phyloP scores from a whole-genome alignment of 495 filamentous ascomycete genomes.

The Clohesyomyces aquaticus region DNA sequence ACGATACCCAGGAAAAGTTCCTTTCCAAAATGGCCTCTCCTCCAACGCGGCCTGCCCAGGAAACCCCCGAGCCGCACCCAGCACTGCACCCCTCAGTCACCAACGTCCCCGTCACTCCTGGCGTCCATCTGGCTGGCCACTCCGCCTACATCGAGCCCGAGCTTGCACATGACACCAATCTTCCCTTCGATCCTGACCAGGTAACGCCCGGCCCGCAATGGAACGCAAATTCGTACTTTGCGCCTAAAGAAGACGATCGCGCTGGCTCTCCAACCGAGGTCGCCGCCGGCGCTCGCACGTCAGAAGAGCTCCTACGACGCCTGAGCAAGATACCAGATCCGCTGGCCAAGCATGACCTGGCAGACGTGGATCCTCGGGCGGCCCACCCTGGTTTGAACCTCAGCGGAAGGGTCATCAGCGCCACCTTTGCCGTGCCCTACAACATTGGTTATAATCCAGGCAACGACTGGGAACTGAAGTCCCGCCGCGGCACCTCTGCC shows the following conservation, averaged over 20 bases:
- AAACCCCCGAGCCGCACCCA: slow-evolving; percentile 30
- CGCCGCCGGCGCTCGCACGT: slow-evolving; percentile 57
- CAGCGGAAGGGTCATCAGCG: slow-evolving; percentile 83
- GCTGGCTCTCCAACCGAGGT: slow-evolving; percentile 51
- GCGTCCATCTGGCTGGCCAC: slow-evolving; percentile 38
- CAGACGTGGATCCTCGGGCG: slow-evolving; percentile 62
- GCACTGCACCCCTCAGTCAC: slow-evolving; percentile 44
- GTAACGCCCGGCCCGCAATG: slow-evolving; percentile 40
- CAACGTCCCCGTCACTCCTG: slow-evolving; percentile 45
- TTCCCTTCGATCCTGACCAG: slow-evolving; percentile 26
- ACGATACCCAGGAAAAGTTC: slow-evolving; percentile 18
- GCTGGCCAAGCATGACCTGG: slow-evolving; percentile 54
- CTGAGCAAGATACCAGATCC: slow-evolving; percentile 58
- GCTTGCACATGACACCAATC: slow-evolving; percentile 1
- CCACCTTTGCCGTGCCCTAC: slow-evolving; percentile 83
- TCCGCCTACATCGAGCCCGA: slow-evolving; percentile 41
- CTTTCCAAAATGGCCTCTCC: slow-evolving; percentile 14
- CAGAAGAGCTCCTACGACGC: slow-evolving; percentile 65
- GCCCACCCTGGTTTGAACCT: slow-evolving; percentile 70
- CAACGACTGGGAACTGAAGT: slow-evolving; percentile 75
- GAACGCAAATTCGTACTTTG: slow-evolving; percentile 43
- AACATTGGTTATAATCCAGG: slow-evolving; percentile 66
- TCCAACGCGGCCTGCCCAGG: slow-evolving; percentile 8
- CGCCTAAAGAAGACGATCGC: slow-evolving; percentile 15
- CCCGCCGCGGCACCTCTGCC: slow-evolving; percentile 81